Percentiles rank a stretch among this genome's conserved stretches.
Evolutionary conservation across 108 stramenopile species (phyloP).

Genomic region (Nitzschia putrida): DNA sequence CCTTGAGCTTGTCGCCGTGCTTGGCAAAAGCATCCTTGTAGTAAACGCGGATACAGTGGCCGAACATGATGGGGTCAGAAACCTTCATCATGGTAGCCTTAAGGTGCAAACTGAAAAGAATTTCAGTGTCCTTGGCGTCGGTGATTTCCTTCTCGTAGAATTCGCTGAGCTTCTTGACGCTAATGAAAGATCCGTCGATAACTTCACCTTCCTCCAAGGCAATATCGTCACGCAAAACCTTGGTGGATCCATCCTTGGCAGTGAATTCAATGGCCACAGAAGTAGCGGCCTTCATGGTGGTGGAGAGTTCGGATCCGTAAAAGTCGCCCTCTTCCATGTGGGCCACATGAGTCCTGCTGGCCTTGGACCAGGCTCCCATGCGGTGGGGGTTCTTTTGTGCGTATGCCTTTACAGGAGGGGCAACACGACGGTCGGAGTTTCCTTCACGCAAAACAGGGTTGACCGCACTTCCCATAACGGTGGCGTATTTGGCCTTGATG

Average conservation of each 20-base stretch:
- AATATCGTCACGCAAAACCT: conserved; percentile 70
- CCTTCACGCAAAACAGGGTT: conserved; percentile 94
- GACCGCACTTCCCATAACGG: conserved; percentile 86
- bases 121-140: conserved; percentile 85
- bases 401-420: conserved; percentile 90
- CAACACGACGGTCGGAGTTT: conserved; percentile 91
- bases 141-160: conserved; percentile 82
- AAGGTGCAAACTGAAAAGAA: conserved; percentile 80
- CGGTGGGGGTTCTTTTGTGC: conserved; percentile 94
- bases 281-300: conserved; percentile 61
- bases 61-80: conserved; percentile 92
- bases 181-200: conserved; percentile 83
- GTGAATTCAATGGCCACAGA: conserved; percentile 69
- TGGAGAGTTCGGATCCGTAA: conserved; percentile 80
- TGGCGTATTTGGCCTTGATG: conserved; percentile 70
- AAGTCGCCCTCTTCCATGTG: conserved; percentile 92
- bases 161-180: conserved; percentile 54
- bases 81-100: conserved; percentile 98
- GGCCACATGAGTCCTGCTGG: conserved; percentile 83
- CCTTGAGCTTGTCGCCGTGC: conserved; percentile 72
- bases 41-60: conserved; percentile 85
- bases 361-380: conserved; percentile 89
- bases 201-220: conserved; percentile 79
- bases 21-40: conserved; percentile 89
- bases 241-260: conserved; percentile 39